Conservation (phyloP, 2,329 filamentous ascomycete genomes). For the Aspergillus piperis region DNA sequence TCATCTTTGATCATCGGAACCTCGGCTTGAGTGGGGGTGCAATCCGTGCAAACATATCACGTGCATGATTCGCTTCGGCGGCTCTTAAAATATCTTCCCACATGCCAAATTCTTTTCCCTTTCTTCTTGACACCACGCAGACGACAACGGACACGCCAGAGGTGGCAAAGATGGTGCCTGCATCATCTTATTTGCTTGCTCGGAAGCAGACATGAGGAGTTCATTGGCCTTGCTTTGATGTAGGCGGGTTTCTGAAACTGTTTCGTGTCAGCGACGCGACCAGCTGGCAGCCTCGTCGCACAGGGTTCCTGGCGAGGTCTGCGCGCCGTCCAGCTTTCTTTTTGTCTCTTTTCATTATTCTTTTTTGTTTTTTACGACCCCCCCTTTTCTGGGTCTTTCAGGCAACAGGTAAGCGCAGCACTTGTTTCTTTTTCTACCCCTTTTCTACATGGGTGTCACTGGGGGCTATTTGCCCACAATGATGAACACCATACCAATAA, state of each 20-base stretch:
- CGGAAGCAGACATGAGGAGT: background rate
- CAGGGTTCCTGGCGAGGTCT: conserved; percentile 1
- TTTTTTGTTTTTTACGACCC: background rate
- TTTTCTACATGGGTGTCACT: conserved; percentile 7
- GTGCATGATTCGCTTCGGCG: conserved; percentile 13
- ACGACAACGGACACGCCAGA: background rate
- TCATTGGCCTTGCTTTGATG: conserved; percentile 15
- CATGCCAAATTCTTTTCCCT: conserved; percentile 4
- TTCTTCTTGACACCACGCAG: conserved; percentile 1
- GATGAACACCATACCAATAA: conserved; percentile 43
- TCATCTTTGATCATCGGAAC: background rate
- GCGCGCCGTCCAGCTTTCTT: background rate
- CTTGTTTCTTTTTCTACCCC: conserved; percentile 3
- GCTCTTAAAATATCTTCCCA: conserved; percentile 14
- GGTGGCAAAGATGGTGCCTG: background rate
- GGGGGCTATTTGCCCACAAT: conserved; percentile 21
- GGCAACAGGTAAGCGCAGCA: conserved; percentile 23
- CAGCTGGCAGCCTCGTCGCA: conserved; percentile 1
- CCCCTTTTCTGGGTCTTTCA: conserved; percentile 8
- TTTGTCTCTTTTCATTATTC: background rate
- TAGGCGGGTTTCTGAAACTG: conserved; percentile 8
- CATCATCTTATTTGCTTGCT: background rate
- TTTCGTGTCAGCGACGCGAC: conserved; percentile 1
- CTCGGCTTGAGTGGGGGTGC: background rate
- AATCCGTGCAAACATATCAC: conserved; percentile 13